phyloP scores from a whole-genome alignment of 306 rosid genomes.

The Cotoneaster glaucophyllus region DNA sequence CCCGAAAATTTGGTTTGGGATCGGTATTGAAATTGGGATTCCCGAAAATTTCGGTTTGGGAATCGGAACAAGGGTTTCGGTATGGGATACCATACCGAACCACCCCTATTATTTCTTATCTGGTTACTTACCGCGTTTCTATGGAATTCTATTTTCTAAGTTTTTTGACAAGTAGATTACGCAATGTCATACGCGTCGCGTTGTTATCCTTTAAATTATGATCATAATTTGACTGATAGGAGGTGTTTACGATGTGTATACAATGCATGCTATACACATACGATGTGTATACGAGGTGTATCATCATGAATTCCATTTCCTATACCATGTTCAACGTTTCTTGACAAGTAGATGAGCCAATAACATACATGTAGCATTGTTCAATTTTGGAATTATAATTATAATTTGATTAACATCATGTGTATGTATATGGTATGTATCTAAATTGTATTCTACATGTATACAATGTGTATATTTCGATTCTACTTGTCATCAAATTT shows the following conservation, averaged over 20 bases:
- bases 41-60: too few species aligned
- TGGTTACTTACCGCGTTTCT: background rate
- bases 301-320: background rate
- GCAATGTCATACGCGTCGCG: accelerated
- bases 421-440: background rate
- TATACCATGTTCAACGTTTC: background rate
- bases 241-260: background rate
- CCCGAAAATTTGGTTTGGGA: too few species aligned
- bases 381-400: background rate
- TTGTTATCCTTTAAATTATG: too few species aligned
- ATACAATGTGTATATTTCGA: too few species aligned
- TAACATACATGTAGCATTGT: background rate
- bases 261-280: background rate
- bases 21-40: too few species aligned
- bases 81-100: too few species aligned
- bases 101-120: too few species aligned
- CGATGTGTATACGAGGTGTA: background rate
- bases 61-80: too few species aligned
- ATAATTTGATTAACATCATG: background rate
- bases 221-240: too few species aligned
- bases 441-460: too few species aligned
- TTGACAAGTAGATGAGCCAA: background rate
- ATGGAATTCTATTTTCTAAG: too few species aligned
- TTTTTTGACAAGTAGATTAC: background rate
- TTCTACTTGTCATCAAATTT: too few species aligned